A percentile compares a stretch with the other conserved stretches of the same genome.
These are phyloP conservation scores for Cicer bijugum DNA, from an alignment of 306 rosid species.

Conservation along the genomic window DNA sequence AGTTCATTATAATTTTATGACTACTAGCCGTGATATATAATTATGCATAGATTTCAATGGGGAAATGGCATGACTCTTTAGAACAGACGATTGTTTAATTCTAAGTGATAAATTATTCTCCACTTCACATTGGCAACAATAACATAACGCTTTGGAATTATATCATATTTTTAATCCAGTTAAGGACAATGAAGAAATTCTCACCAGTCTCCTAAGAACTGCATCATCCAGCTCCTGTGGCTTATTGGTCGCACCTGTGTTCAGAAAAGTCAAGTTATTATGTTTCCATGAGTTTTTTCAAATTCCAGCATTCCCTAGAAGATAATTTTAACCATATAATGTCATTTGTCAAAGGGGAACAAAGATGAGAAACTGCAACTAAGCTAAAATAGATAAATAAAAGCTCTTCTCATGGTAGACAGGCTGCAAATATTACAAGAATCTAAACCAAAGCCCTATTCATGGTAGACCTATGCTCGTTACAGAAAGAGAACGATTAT, in stretches of 20 bases:
- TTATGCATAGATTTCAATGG: slow-evolving; percentile 24
- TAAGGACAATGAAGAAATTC: slow-evolving; percentile 41
- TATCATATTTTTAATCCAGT: slow-evolving; percentile 28
- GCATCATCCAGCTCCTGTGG: slow-evolving; percentile 99
- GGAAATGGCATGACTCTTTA: neutral
- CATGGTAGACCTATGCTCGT: slow-evolving; percentile 18
- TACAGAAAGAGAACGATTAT: slow-evolving; percentile 29
- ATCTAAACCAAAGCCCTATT: slow-evolving; percentile 20
- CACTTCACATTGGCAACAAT: slow-evolving; percentile 3
- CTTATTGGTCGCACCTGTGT: slow-evolving; percentile 94
- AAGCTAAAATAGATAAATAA: slow-evolving; percentile 11
- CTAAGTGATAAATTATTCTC: slow-evolving; percentile 4
- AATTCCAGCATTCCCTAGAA: neutral
- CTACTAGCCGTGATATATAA: neutral
- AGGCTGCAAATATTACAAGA: neutral
- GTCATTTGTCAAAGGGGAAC: slow-evolving; percentile 19
- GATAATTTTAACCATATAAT: slow-evolving; percentile 6
- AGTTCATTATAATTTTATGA: neutral
- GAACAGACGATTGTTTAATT: slow-evolving; percentile 11
- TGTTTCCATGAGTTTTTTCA: neutral
- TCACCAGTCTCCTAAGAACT: slow-evolving; percentile 93
- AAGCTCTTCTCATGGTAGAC: slow-evolving; percentile 6
- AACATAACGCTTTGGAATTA: slow-evolving; percentile 14
- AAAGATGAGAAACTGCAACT: slow-evolving; percentile 8
- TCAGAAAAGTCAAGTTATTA: slow-evolving; percentile 32